Percentiles rank a stretch among this genome's conserved stretches.
These are phyloP conservation scores for Epithemia pelagica DNA, from an alignment of 108 stramenopile species.

Conservation along the genomic window DNA sequence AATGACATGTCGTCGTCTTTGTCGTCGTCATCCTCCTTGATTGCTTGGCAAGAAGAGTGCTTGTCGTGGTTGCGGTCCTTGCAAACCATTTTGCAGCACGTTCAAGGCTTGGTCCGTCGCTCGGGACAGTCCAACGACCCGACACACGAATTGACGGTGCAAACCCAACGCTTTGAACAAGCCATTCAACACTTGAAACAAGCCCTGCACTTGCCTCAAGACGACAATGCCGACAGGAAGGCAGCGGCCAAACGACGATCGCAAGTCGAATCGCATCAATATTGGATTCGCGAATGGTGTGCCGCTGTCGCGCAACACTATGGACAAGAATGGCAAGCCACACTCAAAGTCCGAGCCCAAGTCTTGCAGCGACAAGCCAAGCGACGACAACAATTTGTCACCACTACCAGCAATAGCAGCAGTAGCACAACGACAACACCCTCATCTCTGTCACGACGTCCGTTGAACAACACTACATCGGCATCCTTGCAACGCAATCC, in stretches of 20 bases:
- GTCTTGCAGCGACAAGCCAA: constrained; percentile 72
- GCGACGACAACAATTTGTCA: constrained; percentile 51
- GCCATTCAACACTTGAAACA: background rate
- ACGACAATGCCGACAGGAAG: background rate
- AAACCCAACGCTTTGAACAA: constrained; percentile 45
- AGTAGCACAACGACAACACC: background rate
- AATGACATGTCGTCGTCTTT: background rate
- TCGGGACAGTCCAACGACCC: constrained; percentile 84
- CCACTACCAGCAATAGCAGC: constrained; percentile 8
- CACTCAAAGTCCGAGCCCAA: constrained; percentile 55
- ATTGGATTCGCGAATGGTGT: constrained; percentile 54
- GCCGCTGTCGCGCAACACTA: constrained; percentile 47
- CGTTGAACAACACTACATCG: background rate
- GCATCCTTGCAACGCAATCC: background rate
- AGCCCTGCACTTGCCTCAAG: background rate
- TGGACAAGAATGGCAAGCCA: constrained; percentile 41
- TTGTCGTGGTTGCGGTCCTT: constrained; percentile 45
- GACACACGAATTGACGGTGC: constrained; percentile 50
- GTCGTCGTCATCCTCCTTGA: background rate
- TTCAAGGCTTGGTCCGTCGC: constrained; percentile 58
- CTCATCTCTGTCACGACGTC: background rate
- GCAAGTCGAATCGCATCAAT: constrained; percentile 60
- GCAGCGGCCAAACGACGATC: constrained; percentile 16
- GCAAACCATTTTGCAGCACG: constrained; percentile 43
- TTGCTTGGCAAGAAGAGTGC: constrained; percentile 45